Conservation (phyloP, 139 green algal genomes). For the Zygnema circumcarinatum region DNA sequence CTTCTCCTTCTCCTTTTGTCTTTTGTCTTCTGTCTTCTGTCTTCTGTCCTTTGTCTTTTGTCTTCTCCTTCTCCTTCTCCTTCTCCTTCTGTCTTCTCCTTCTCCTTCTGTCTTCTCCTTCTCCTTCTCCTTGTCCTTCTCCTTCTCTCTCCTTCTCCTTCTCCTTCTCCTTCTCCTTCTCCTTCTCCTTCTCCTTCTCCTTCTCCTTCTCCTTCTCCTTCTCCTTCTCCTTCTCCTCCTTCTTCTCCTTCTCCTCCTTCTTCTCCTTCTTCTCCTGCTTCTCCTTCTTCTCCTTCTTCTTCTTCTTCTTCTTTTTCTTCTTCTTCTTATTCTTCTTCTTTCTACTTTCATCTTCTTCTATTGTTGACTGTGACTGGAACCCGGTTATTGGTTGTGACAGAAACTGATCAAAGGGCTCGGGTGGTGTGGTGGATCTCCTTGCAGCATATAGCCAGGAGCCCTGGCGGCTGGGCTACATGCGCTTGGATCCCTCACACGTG, state of each 20-base stretch:
- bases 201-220: not conserved
- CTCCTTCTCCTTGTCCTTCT: not conserved
- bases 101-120: not conserved
- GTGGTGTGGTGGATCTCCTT: not conserved
- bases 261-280: not conserved
- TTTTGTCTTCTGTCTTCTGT: not conserved
- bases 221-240: not conserved
- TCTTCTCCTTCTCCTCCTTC: not conserved
- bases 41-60: not conserved
- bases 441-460: not conserved
- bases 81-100: not conserved
- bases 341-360: not conserved
- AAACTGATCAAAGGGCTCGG: not conserved
- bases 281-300: not conserved
- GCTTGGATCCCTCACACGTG: too few species aligned
- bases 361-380: too few species aligned
- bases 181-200: not conserved
- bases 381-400: too few species aligned
- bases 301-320: not conserved
- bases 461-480: not conserved
- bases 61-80: not conserved
- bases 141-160: not conserved
- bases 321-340: not conserved
- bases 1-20: not conserved
- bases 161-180: not conserved